Evolutionary conservation across 768 basidiomycete species (phyloP), one percentile per base, ranked within the genome.

Genomic region (Tricholoma sp.): DNA sequence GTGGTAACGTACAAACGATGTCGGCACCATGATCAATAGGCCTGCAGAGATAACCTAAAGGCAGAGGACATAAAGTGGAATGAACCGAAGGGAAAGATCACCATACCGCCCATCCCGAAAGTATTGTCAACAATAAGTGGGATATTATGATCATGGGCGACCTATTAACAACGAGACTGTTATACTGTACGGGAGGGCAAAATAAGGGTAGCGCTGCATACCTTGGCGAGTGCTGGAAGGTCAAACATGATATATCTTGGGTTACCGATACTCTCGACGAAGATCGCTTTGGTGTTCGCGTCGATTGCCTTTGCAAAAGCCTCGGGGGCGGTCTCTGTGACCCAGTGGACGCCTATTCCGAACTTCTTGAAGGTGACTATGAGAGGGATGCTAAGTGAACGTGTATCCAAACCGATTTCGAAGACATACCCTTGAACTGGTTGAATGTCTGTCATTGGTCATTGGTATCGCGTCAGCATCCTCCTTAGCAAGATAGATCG

Each of bases 61-160:
- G 28, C 12, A 34, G 31, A 32, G 20, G 8, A 15, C 3, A 72
- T 68, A 67, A 53, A 12, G 6, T 12, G 29, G 42, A 39, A 0
- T 12, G 10, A 11, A 7, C n/a, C 15, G 17, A 39, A 52, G 10
- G 32, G 10, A 44, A 50, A 47, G 12, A 24, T 11, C 6, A 58
- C 62, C n/a, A 8, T 58, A 80, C 78, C 85, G 61, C 85, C 87
- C 71, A 85, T 83, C 44, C 86, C 89, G 58, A 89, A 88, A 5
- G 86, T 90, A 63, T 89, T 91, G 63, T 91, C 89, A 0, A 92
- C 89, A 48, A 92, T 84, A 44, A 93, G 73, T 1, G 91, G 91
- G 20, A 92, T 86, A 0, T 79, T 78, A 62, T 85, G 74, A 32
- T 79, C 77, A 63, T 90, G 89, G 1, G 91, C 91, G 39, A 89